A percentile compares a stretch with the other conserved stretches of the same genome.
These are phyloP conservation scores for Rhynchospora tenuis DNA, from an alignment of 176 grass and related monocot species.

Conservation along the genomic window DNA sequence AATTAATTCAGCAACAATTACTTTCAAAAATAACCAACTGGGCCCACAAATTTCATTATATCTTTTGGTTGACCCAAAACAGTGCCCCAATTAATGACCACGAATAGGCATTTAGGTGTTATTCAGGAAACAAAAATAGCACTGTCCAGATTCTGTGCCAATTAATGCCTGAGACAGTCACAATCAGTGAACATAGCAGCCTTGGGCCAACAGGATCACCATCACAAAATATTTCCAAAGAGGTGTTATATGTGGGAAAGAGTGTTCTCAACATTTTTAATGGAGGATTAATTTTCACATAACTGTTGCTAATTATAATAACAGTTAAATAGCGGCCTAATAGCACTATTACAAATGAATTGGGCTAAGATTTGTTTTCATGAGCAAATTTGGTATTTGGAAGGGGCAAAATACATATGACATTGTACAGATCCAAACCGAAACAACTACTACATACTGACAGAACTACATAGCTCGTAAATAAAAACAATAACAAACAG, in stretches of 20 bases:
- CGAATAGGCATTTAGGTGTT: neutral
- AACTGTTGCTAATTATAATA: neutral
- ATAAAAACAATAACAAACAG: neutral
- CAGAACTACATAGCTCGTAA: neutral
- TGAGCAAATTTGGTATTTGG: neutral
- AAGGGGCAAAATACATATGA: neutral
- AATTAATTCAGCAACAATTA: neutral
- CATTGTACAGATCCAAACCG: neutral
- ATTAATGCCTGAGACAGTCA: neutral
- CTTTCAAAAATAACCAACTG: neutral
- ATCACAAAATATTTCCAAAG: neutral
- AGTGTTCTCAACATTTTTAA: neutral
- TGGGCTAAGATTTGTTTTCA: neutral
- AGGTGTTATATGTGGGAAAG: neutral
- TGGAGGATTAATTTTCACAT: neutral
- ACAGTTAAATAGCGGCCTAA: neutral
- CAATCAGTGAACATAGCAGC: neutral
- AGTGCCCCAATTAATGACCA: neutral
- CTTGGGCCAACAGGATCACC: neutral
- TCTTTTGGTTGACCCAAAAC: neutral
- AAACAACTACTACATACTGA: neutral
- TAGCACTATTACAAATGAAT: neutral
- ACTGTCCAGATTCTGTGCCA: neutral
- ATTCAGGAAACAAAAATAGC: neutral
- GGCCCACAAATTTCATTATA: neutral